phyloP scores from a whole-genome alignment of 257 asterid species.

The Thymus quinquecostatus region DNA sequence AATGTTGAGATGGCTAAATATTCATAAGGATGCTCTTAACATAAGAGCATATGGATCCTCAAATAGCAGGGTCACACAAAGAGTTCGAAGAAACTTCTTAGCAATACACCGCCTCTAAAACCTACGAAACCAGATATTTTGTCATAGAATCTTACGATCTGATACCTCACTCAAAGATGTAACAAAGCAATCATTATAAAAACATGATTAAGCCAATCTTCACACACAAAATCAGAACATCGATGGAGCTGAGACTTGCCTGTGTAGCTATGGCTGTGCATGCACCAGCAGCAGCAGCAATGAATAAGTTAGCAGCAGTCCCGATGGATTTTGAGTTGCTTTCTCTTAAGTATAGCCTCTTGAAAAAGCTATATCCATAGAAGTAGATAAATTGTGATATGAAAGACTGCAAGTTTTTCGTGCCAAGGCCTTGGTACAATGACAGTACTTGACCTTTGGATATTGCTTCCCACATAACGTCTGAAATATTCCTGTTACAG shows the following conservation, averaged over 20 bases:
- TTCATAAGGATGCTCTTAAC: not conserved
- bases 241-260: constrained; percentile 50
- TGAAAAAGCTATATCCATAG: constrained; percentile 90
- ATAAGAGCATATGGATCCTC: constrained; percentile 23
- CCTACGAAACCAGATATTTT: not conserved
- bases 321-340: constrained; percentile 77
- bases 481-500: constrained; percentile 64
- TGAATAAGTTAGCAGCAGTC: constrained; percentile 73
- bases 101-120: constrained; percentile 20
- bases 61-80: constrained; percentile 12
- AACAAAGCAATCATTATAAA: constrained; percentile 4
- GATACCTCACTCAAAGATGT: not conserved
- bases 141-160: constrained; percentile 7
- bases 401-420: constrained; percentile 81
- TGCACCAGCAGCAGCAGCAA: constrained; percentile 95
- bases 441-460: constrained; percentile 69
- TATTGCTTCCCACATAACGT: constrained; percentile 60
- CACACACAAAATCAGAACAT: constrained; percentile 19
- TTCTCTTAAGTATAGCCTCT: constrained; percentile 74
- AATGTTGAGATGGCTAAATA: constrained; percentile 18
- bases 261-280: constrained; percentile 82
- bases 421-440: constrained; percentile 89
- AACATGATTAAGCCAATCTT: constrained; percentile 15
- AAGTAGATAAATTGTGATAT: constrained; percentile 71
- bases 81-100: constrained; percentile 7